Evolutionary conservation across 1,284 basidiomycete genomes (phyloP), one percentile per base, ranked within the genome.

Genomic region (Xanthoconium separans): DNA sequence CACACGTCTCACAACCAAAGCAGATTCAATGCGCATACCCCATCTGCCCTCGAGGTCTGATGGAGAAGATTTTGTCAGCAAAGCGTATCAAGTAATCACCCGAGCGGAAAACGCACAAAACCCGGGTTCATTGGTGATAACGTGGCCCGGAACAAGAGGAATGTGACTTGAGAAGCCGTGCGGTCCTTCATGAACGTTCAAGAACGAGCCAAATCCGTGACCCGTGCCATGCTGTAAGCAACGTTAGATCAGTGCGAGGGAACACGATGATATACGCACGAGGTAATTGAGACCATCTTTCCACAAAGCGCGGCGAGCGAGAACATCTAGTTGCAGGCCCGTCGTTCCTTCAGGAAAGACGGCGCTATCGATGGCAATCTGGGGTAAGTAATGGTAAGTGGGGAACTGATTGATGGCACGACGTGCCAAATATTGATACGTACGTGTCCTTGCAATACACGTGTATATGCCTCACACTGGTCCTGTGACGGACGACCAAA

Each of bases 371-470:
- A 97, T 93, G 37, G 93, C 92, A 61, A 98, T 95, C 88, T 91
- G 63, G 52, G 70, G 66, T 57, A 62, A 62, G 54, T 52, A 27
- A 51, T 50, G 40, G 30, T 33, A 51, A 51, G 55, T 53, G 52
- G 61, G 55, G 50, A 46, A 42, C 36, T 62, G 57, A 56, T 53
- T 51, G 52, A 58, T 53, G 58, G 59, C 60, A 53, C 39, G 59
- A 60, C 61, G 54, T 41, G 50, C 54, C 47, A 27, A 6, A 27
- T 27, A 48, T 59, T 58, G 47, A 80, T 27, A 27, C 87, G 61
- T 75, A 91, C 89, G 75, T 99, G 96, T 5, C 96, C 96, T 73
- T 99, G 96, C 50, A 99, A 73, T 27, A 99, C 97, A 24, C 94
- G 80, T 16, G 97, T 99, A 70, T 89, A 98, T 1, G 95, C 94